These are phyloP conservation scores for Urostyla sp. DNA, from an alignment of 73 alveolate genomes.

Conservation along the genomic window DNA sequence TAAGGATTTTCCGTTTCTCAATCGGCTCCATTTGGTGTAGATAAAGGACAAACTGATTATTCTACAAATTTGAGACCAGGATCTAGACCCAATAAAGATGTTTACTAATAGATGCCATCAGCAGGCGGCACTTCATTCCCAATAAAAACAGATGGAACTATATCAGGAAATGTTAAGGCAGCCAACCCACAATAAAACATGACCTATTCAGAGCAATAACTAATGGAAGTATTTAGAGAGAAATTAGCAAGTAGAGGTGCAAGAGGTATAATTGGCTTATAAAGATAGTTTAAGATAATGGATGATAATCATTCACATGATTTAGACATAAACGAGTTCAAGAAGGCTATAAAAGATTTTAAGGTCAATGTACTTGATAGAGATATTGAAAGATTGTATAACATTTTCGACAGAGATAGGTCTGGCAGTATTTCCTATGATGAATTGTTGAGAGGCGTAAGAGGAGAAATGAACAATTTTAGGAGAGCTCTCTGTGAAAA, in stretches of 20 bases:
- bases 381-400: constrained; percentile 79
- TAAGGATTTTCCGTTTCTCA: constrained; percentile 57
- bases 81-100: constrained; percentile 3
- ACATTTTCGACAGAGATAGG: constrained; percentile 80
- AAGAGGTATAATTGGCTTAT: constrained; percentile 91
- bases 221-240: constrained; percentile 75
- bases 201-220: constrained; percentile 58
- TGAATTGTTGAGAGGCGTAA: constrained; percentile 87
- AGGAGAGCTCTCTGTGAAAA: constrained; percentile 38
- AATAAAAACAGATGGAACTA: constrained; percentile 25
- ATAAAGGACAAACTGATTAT: constrained; percentile 21
- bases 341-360: constrained; percentile 83
- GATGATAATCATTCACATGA: constrained; percentile 90
- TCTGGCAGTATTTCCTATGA: constrained; percentile 89
- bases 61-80: constrained; percentile 34
- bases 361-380: constrained; percentile 80
- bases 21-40: constrained; percentile 59
- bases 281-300: constrained; percentile 82
- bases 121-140: constrained; percentile 26
- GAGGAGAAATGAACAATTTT: constrained; percentile 86
- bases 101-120: constrained; percentile 50
- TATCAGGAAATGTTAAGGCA: constrained; percentile 31
- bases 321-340: constrained; percentile 83
- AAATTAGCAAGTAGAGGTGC: constrained; percentile 90
- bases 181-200: constrained; percentile 44